A percentile compares a stretch with the other conserved stretches of the same genome.
phyloP scores from a whole-genome alignment of 1,284 basidiomycete genomes.

The Cronartium ribicola region DNA sequence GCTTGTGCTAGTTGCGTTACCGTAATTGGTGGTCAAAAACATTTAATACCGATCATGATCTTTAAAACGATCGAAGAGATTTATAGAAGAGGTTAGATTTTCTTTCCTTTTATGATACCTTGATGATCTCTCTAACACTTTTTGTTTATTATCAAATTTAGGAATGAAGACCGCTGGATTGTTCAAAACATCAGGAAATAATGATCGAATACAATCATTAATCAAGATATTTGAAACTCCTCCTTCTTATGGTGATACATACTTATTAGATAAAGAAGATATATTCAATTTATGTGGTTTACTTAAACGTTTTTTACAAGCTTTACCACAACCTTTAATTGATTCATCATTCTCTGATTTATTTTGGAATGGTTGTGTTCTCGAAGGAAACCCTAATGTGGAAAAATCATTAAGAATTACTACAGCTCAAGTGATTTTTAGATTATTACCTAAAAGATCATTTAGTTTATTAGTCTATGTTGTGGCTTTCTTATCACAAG shows the following conservation, averaged over 20 bases:
- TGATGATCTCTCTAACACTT: neutral
- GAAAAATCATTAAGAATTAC: neutral
- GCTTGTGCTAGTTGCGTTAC: slow-evolving; percentile 43
- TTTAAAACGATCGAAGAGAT: slow-evolving; percentile 53
- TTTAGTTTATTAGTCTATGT: slow-evolving; percentile 63
- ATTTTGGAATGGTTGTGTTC: slow-evolving; percentile 49
- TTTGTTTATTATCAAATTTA: slow-evolving; percentile 12
- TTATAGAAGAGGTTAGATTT: slow-evolving; percentile 49
- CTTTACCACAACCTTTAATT: slow-evolving; percentile 55
- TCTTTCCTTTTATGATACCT: neutral
- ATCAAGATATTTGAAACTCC: slow-evolving; percentile 50
- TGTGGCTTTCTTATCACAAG: slow-evolving; percentile 59
- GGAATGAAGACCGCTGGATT: slow-evolving; percentile 52
- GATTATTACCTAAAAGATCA: slow-evolving; percentile 60
- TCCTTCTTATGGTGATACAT: slow-evolving; percentile 52
- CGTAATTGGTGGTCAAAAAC: slow-evolving; percentile 51
- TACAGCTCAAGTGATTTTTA: slow-evolving; percentile 59
- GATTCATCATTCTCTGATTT: slow-evolving; percentile 50
- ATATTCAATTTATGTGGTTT: slow-evolving; percentile 62
- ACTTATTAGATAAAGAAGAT: slow-evolving; percentile 57
- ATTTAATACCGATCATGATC: slow-evolving; percentile 51
- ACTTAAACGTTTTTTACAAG: slow-evolving; percentile 60
- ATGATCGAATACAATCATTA: slow-evolving; percentile 49
- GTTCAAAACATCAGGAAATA: slow-evolving; percentile 50
- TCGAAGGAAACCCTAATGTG: slow-evolving; percentile 33